Percentiles rank a stretch among this genome's conserved stretches.
Evolutionary conservation across 163 green algal species (phyloP).

Genomic region (Chlorella variabilis): DNA sequence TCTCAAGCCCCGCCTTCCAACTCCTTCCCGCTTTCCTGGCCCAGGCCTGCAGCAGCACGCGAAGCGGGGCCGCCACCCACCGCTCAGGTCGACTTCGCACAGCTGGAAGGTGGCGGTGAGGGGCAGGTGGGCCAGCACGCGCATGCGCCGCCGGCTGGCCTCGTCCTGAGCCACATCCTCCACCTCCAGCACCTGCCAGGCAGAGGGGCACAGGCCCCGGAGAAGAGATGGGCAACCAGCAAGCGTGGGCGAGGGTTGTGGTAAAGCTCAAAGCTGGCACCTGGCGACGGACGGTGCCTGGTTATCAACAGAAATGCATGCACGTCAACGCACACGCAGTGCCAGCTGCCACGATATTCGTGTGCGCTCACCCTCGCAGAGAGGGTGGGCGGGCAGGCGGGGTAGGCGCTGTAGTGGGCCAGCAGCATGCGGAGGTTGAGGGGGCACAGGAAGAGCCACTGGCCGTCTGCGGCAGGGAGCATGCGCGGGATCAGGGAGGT

Average conservation of each 20-base stretch:
- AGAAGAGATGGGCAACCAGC: not conserved
- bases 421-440: conserved; percentile 79
- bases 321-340: no score
- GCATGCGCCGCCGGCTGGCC: conserved; percentile 49
- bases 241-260: no score
- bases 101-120: conserved; percentile 74
- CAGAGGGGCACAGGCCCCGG: not conserved
- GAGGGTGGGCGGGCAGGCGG: conserved; percentile 60
- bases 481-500: no score
- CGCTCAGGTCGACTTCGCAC: conserved; percentile 57
- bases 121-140: conserved; percentile 74
- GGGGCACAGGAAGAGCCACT: conserved; percentile 82
- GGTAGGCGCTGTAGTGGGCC: conserved; percentile 59
- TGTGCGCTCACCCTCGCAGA: conserved; percentile 25
- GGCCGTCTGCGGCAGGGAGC: conserved; percentile 63
- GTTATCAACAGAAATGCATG: no score
- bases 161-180: conserved; percentile 75
- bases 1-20: no score
- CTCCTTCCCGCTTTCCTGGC: no score
- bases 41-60: no score
- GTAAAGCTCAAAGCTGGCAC: no score
- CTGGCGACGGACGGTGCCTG: no score
- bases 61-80: no score
- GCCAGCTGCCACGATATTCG: no score
- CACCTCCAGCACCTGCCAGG: conserved; percentile 70